Evolutionary conservation across 768 basidiomycete genomes (phyloP).

Genomic region (Tricholoma sp.): DNA sequence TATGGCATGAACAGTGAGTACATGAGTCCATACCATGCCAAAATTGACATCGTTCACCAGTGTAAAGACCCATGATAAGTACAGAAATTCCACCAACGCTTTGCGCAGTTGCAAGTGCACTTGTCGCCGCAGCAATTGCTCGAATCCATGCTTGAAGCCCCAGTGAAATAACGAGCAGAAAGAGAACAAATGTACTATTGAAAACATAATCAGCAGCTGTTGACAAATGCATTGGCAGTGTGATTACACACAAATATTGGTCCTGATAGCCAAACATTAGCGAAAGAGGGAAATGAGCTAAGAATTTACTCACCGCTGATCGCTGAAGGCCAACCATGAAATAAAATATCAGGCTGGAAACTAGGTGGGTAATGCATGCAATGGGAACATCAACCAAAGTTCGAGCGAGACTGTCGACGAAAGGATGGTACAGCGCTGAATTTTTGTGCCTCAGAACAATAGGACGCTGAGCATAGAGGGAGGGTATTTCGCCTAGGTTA

Average conservation of each 20-base stretch:
- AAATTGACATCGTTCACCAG: slow-evolving; percentile 28
- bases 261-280: slow-evolving; percentile 1
- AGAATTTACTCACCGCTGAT: slow-evolving; percentile 25
- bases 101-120: slow-evolving; percentile 55
- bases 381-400: slow-evolving; percentile 61
- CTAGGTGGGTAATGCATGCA: slow-evolving; percentile 38
- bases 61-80: slow-evolving; percentile 50
- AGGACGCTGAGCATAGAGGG: slow-evolving; percentile 54
- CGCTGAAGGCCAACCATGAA: slow-evolving; percentile 36
- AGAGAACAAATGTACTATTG: slow-evolving; percentile 51
- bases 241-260: slow-evolving; percentile 56
- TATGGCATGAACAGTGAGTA: slow-evolving; percentile 8
- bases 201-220: too few species aligned
- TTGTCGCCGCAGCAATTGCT: slow-evolving; percentile 53
- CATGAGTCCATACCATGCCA: slow-evolving; percentile 6
- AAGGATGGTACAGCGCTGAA: slow-evolving; percentile 60
- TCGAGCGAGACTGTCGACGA: slow-evolving; percentile 32
- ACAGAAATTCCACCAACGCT: slow-evolving; percentile 32
- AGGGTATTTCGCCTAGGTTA: slow-evolving; percentile 60
- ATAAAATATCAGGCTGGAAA: slow-evolving; percentile 35
- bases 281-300: not conserved
- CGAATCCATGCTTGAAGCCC: slow-evolving; percentile 78
- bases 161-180: slow-evolving; percentile 50
- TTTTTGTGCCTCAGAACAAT: slow-evolving; percentile 53
- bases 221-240: slow-evolving; percentile 15